phyloP scores from a whole-genome alignment of 305 asterid genomes.

The Fraxinus dipetala region DNA sequence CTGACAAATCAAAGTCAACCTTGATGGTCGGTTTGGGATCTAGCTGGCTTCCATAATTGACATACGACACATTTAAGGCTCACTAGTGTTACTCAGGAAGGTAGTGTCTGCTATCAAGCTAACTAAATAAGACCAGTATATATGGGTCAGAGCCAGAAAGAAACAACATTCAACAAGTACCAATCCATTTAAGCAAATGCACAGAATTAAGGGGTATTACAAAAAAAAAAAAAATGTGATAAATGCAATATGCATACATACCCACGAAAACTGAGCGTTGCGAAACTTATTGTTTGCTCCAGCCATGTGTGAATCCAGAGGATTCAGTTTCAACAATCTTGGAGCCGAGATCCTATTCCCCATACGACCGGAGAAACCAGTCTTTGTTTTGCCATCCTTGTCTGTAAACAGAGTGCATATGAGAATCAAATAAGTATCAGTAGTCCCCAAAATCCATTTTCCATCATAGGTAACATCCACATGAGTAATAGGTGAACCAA shows the following conservation, averaged over 20 bases:
- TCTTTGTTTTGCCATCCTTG: slow-evolving; percentile 79
- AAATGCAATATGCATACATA: slow-evolving; percentile 38
- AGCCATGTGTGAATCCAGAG: slow-evolving; percentile 83
- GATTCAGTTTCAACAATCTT: slow-evolving; percentile 78
- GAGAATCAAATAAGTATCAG: slow-evolving; percentile 79
- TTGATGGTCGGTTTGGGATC: neutral
- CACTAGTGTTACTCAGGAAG: neutral
- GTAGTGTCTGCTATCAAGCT: neutral
- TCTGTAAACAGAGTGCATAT: slow-evolving; percentile 82
- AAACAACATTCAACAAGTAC: neutral
- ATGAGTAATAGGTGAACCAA: slow-evolving; percentile 94
- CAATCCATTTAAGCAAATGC: neutral
- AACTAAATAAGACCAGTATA: neutral
- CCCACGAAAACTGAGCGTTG: slow-evolving; percentile 98
- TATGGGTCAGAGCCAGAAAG: neutral
- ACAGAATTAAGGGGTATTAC: neutral
- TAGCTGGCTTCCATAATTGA: neutral
- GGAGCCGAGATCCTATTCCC: slow-evolving; percentile 89
- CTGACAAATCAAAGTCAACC: neutral
- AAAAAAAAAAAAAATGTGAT: slow-evolving; percentile 7
- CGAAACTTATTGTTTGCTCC: slow-evolving; percentile 80
- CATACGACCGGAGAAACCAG: slow-evolving; percentile 94
- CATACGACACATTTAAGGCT: neutral
- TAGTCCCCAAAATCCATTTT: slow-evolving; percentile 94
- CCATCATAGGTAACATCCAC: slow-evolving; percentile 97